Percentiles rank a stretch among this genome's conserved stretches.
These are phyloP conservation scores for Strigomonas culicis DNA, from an alignment of 208 protist species.

Conservation along the genomic window DNA sequence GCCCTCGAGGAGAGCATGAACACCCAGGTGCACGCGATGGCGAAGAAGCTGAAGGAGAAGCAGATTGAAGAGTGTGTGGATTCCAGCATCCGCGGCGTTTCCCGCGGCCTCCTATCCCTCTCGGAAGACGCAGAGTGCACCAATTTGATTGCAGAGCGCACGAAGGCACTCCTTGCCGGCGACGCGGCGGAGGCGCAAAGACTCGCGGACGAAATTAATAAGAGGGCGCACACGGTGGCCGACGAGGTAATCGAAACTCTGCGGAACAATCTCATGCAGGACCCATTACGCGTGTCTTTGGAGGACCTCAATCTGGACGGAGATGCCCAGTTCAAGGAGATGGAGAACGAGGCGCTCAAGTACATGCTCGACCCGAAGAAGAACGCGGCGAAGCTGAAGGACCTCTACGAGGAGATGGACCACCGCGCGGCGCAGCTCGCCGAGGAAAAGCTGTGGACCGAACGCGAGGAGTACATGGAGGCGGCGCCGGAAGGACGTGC, in stretches of 20 bases:
- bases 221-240: conserved; percentile 28
- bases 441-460: conserved; percentile 32
- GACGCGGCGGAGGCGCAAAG: conserved; percentile 8
- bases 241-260: conserved; percentile 13
- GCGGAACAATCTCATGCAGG: conserved; percentile 20
- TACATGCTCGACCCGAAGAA: conserved; percentile 28
- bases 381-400: conserved; percentile 20
- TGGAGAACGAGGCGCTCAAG: conserved; percentile 24
- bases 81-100: conserved; percentile 31
- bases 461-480: conserved; percentile 35
- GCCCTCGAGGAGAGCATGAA: conserved; percentile 54
- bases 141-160: conserved; percentile 23
- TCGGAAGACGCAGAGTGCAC: conserved; percentile 30
- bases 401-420: conserved; percentile 33
- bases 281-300: conserved; percentile 29
- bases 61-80: conserved; percentile 30
- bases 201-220: conserved; percentile 25
- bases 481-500: conserved; percentile 34
- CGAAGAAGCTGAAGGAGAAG: conserved; percentile 31
- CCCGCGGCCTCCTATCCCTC: conserved; percentile 41
- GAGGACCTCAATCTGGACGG: conserved; percentile 37
- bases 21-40: conserved; percentile 29
- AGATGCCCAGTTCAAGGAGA: conserved; percentile 29
- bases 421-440: conserved; percentile 40
- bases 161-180: conserved; percentile 16